Conservation (phyloP, 768 basidiomycete species). For the Termitomyces sp. region DNA sequence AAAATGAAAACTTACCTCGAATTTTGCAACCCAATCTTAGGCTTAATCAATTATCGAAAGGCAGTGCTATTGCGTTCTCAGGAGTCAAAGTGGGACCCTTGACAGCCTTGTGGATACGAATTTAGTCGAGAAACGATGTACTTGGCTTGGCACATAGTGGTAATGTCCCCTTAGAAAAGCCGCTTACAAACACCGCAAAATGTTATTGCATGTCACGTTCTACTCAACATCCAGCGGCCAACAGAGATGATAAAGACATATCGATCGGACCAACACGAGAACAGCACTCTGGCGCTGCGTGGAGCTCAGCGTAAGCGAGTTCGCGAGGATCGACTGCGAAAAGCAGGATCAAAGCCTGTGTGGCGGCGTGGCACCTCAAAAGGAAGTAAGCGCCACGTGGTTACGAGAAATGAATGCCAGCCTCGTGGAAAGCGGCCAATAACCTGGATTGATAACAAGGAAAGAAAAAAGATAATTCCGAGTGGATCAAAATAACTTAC, state of each 20-base stretch:
- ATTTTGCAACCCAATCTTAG: not conserved
- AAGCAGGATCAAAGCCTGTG: not conserved
- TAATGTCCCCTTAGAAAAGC: too few species aligned
- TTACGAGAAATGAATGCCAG: conserved; percentile 71
- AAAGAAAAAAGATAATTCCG: not conserved
- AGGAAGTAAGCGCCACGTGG: not conserved
- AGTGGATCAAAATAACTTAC: conserved; percentile 37
- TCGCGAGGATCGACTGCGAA: not conserved
- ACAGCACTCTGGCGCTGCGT: not conserved
- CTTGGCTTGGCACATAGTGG: not conserved
- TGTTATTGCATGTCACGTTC: not conserved
- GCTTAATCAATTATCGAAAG: not conserved
- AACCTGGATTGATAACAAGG: conserved; percentile 37
- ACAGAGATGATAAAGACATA: not conserved
- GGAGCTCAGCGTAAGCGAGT: not conserved
- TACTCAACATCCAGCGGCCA: not conserved
- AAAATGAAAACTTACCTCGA: not conserved
- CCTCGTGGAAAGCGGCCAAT: conserved; percentile 70
- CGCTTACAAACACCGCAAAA: not conserved
- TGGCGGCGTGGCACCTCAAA: not conserved
- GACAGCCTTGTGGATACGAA: not conserved
- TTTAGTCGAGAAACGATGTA: not conserved
- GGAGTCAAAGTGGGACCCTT: too few species aligned
- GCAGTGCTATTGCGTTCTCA: too few species aligned
- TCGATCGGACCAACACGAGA: not conserved